These are phyloP conservation scores for Xerocomus amazonicus DNA, from an alignment of 1,284 basidiomycete species.

Conservation along the genomic window DNA sequence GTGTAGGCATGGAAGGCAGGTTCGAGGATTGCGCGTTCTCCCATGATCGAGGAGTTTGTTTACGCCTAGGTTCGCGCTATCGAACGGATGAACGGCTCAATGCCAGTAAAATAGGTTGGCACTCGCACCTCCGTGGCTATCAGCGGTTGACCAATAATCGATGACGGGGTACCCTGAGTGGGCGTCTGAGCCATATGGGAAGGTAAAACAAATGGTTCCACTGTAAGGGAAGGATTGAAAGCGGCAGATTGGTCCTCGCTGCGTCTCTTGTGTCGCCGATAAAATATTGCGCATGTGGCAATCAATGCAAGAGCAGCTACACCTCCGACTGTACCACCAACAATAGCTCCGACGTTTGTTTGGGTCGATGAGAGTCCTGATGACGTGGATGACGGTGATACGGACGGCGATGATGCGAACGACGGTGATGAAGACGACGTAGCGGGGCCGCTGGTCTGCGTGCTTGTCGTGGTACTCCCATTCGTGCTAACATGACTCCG, in stretches of 20 bases:
- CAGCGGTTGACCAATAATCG: no score
- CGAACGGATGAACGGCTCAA: no score
- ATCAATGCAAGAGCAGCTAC: neutral
- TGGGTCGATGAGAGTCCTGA: neutral
- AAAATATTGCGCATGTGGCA: conserved; percentile 2
- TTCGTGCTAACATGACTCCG: conserved; percentile 2
- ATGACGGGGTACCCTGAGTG: no score
- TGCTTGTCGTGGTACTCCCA: no score
- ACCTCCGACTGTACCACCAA: no score
- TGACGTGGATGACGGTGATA: neutral
- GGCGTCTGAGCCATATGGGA: neutral
- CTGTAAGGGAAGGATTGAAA: neutral
- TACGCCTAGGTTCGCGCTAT: no score
- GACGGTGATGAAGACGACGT: neutral
- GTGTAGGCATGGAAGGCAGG: no score
- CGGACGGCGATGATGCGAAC: neutral
- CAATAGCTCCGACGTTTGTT: no score
- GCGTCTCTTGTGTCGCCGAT: neutral
- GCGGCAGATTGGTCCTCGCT: neutral
- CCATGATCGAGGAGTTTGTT: no score
- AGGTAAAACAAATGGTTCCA: neutral
- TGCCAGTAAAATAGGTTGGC: no score
- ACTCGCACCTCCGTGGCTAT: no score
- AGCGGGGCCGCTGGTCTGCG: neutral
- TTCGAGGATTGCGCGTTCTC: no score